Conservation (phyloP, 176 grass and related monocot genomes). For the Zoysia japonica region DNA sequence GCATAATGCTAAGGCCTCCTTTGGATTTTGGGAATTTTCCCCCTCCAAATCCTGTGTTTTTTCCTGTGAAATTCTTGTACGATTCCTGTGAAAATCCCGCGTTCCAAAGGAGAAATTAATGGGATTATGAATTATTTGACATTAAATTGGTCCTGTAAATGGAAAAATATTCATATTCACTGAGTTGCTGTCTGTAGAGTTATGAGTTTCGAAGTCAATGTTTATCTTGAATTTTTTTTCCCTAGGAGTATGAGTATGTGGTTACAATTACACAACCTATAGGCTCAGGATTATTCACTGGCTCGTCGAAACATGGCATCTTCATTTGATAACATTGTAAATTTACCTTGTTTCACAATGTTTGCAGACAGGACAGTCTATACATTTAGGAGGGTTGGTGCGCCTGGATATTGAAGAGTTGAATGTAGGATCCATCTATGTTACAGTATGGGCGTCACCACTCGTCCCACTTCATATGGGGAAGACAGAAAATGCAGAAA, state of each 20-base stretch:
- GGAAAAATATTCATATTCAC: background rate
- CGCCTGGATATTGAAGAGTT: slow-evolving; percentile 71
- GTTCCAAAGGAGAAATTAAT: background rate
- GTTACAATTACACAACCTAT: slow-evolving; percentile 1
- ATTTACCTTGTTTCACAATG: background rate
- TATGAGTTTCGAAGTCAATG: too few species aligned
- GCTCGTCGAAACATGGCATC: background rate
- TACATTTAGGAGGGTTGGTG: slow-evolving; percentile 77
- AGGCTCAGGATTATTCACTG: background rate
- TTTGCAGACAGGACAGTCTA: slow-evolving; percentile 63
- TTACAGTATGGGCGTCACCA: slow-evolving; percentile 86
- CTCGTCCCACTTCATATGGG: slow-evolving; percentile 93
- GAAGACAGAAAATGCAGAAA: slow-evolving; percentile 63
- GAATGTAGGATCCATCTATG: slow-evolving; percentile 61
- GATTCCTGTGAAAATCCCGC: too few species aligned
- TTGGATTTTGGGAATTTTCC: too few species aligned
- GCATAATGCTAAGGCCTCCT: background rate
- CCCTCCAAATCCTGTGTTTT: too few species aligned
- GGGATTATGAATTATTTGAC: background rate
- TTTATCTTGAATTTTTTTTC: background rate
- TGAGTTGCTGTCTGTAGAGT: background rate
- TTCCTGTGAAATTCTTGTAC: too few species aligned
- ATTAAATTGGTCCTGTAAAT: background rate
- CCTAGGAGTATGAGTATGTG: background rate
- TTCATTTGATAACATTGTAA: background rate